Percentiles rank a stretch among this genome's conserved stretches.
Conservation (phyloP, 2,329 filamentous ascomycete species). For the Pleurostoma richardsiae region DNA sequence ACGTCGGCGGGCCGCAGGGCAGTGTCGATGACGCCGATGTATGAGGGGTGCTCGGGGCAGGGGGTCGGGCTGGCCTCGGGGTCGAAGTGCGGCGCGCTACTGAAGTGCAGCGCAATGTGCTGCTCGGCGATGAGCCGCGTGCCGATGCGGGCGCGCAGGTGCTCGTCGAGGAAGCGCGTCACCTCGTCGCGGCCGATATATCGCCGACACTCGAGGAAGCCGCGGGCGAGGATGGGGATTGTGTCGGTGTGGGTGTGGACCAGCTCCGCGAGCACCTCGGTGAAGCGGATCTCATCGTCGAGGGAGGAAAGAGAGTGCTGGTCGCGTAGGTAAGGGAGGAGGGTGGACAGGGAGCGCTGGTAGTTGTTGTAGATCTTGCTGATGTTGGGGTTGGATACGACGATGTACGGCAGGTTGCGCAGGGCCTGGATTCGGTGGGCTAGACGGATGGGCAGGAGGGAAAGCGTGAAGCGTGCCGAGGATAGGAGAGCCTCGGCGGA, state of each 20-base stretch:
- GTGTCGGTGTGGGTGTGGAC: conserved; percentile 93
- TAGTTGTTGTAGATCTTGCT: conserved; percentile 95
- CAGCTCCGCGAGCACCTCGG: conserved; percentile 88
- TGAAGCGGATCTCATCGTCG: conserved; percentile 87
- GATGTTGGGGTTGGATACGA: conserved; percentile 96
- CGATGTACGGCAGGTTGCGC: conserved; percentile 91
- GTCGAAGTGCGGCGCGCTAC: conserved; percentile 64
- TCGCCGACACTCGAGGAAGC: conserved; percentile 87
- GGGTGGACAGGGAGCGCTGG: conserved; percentile 82
- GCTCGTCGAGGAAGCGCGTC: conserved; percentile 89
- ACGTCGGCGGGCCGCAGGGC: conserved; percentile 75
- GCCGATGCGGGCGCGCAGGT: conserved; percentile 88
- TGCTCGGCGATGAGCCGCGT: conserved; percentile 94
- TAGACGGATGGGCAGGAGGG: conserved; percentile 83
- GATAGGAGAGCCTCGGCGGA: conserved; percentile 74
- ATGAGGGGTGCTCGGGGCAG: conserved; percentile 54
- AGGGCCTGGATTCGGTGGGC: conserved; percentile 91
- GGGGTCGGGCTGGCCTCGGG: conserved; percentile 43
- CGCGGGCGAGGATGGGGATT: conserved; percentile 84
- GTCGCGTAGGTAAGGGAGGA: conserved; percentile 68
- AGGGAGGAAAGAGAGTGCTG: conserved; percentile 64
- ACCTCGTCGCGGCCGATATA: conserved; percentile 82
- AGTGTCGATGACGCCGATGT: conserved; percentile 95
- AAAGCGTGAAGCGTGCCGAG: conserved; percentile 93
- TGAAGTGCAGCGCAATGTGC: conserved; percentile 83